Evolutionary conservation across 2,329 filamentous ascomycete genomes (phyloP), one percentile per base, ranked within the genome.

Genomic region (Arthrobotrys sphaeroides): DNA sequence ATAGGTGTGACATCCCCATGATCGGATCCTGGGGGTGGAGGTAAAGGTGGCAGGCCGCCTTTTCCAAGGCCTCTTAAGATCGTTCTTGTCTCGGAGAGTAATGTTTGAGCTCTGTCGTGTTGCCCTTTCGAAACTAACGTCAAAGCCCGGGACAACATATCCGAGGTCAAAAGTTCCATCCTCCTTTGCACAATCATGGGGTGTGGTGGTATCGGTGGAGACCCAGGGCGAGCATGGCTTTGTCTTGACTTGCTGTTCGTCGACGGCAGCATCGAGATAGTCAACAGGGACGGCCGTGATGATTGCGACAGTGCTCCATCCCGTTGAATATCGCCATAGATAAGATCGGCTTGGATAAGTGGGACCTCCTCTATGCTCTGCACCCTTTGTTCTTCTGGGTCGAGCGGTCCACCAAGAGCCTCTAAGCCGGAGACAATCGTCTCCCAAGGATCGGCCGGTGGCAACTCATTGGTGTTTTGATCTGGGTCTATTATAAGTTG

Each of bases 31-130:
- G 86, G 84, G 36, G 87, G 83, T 0, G 90, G 90, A 1, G 93
- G 93, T 3, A 98, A 89, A 1, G 95, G 94, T 6, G 95, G 95
- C 0, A 99, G 86, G 0, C 94, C 92, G 33, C 95, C 95, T 83
- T 99, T 99, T 62, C 94, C 94, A 4, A 99, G 88, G 2, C 95
- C 95, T 83, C 97, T 97, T 64, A 99, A 86, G 73, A 99, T 99
- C 65, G 92, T 96, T 38, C 94, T 88, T 2, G 95, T 99, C 84
- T 99, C 95, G 78, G 91, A 92, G 38, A 99, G 86, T 2, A 99
- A 88, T 67, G 96, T 96, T 79, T 96, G 91, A 0, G 94, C 95
- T 36, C 94, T 91, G 80, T 99, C 95, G 81, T 97, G 92, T 83
- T 98, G 94, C 33, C 92, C 93, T 38, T 93, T 89, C 74, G 92